These are phyloP conservation scores for Pythium angustatum DNA, from an alignment of 352 stramenopile species.

Conservation along the genomic window DNA sequence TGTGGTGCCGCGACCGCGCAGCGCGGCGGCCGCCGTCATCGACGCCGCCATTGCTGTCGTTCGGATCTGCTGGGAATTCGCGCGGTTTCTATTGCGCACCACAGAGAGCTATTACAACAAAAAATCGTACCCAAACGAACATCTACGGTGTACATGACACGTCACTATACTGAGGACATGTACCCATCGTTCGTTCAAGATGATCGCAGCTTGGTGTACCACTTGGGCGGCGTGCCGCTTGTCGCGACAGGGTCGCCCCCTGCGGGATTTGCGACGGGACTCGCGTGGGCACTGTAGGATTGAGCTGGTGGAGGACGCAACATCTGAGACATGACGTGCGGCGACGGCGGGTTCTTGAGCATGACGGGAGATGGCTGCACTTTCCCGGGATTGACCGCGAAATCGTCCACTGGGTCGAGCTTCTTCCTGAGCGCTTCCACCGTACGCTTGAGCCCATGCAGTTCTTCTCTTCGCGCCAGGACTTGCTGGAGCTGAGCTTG, in stretches of 20 bases:
- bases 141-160: slow-evolving; percentile 1
- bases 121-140: slow-evolving; percentile 6
- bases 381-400: slow-evolving; percentile 2
- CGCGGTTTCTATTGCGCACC: slow-evolving; percentile 13
- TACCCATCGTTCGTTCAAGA: slow-evolving; percentile 17
- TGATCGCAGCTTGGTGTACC: slow-evolving; percentile 66
- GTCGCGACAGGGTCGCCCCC: slow-evolving; percentile 9
- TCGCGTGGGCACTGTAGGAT: background rate
- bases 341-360: slow-evolving; percentile 30
- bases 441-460: slow-evolving; percentile 63
- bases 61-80: slow-evolving; percentile 5
- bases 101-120: background rate
- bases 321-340: slow-evolving; percentile 37
- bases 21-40: slow-evolving; percentile 16
- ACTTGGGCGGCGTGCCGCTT: slow-evolving; percentile 42
- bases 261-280: background rate
- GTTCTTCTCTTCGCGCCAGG: slow-evolving; percentile 53
- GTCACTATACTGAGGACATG: slow-evolving; percentile 13
- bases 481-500: slow-evolving; percentile 72
- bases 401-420: slow-evolving; percentile 9
- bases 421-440: slow-evolving; percentile 48
- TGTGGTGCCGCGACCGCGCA: slow-evolving; percentile 11
- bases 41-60: slow-evolving; percentile 7
- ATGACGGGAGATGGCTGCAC: background rate
- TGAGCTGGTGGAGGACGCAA: slow-evolving; percentile 39